Conservation (phyloP, 2,329 filamentous ascomycete genomes). For the Microthyrium microscopicum region DNA sequence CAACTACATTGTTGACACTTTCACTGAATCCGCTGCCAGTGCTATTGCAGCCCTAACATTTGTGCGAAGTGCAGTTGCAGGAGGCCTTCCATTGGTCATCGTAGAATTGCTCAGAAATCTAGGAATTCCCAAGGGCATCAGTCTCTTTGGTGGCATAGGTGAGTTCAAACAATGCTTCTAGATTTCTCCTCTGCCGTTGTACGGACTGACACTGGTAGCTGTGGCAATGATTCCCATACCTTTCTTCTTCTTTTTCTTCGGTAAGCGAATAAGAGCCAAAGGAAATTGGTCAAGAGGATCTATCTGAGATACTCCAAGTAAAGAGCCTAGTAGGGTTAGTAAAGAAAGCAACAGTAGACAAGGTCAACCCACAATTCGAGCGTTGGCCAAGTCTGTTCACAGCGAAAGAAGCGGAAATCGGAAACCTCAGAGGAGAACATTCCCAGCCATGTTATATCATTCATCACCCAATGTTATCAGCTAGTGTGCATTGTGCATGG, state of each 20-base stretch:
- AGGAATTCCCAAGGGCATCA: neutral
- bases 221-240: conserved; percentile 22
- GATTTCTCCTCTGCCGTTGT: neutral
- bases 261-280: too few species aligned
- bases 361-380: too few species aligned
- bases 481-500: too few species aligned
- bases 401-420: too few species aligned
- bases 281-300: too few species aligned
- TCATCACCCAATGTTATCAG: too few species aligned
- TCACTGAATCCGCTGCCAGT: conserved; percentile 2
- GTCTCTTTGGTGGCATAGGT: neutral
- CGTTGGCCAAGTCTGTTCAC: too few species aligned
- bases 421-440: too few species aligned
- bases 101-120: conserved; percentile 1
- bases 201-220: conserved; percentile 11
- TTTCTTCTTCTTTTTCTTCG: conserved; percentile 20
- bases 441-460: too few species aligned
- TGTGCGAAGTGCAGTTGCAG: conserved; percentile 3
- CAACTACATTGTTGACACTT: conserved; percentile 24
- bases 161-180: neutral
- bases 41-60: conserved; percentile 8
- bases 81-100: conserved; percentile 8
- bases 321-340: too few species aligned
- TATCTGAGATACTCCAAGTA: too few species aligned
- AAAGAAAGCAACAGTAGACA: too few species aligned